Conservation (phyloP, 1,139 yeast species). For the Hyphopichia pseudoburtonii region DNA sequence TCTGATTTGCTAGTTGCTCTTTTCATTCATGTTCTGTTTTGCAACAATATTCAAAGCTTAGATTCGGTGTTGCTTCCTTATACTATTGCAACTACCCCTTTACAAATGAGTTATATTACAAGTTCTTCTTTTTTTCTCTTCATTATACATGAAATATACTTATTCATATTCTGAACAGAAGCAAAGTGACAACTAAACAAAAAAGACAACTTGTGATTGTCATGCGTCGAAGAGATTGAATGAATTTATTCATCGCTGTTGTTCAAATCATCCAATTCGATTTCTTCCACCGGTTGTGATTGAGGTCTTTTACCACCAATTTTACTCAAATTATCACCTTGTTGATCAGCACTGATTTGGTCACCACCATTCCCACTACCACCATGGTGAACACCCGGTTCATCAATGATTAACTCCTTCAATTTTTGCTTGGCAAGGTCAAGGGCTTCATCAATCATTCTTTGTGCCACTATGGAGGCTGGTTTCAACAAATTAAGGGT, state of each 20-base stretch:
- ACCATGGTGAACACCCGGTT: too few relatives aligned
- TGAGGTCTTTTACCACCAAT: constrained; percentile 11
- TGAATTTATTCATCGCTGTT: not conserved
- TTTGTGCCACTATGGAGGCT: constrained; percentile 56
- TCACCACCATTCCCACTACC: too few relatives aligned
- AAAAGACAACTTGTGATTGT: not conserved
- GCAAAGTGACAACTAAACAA: too few relatives aligned
- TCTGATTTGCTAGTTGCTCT: too few relatives aligned
- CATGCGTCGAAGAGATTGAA: not conserved
- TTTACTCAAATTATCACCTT: constrained; percentile 24
- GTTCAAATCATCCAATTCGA: constrained; percentile 16
- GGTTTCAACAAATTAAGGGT: constrained; percentile 76
- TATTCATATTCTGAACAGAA: too few relatives aligned
- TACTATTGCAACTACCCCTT: too few relatives aligned
- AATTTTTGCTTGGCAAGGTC: constrained; percentile 59
- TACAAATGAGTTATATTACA: too few relatives aligned
- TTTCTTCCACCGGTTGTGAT: constrained; percentile 7
- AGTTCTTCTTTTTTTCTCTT: too few relatives aligned
- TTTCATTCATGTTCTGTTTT: too few relatives aligned
- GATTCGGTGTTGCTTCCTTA: too few relatives aligned
- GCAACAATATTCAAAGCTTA: too few relatives aligned
- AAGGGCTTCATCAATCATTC: constrained; percentile 58
- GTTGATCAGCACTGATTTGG: constrained; percentile 14
- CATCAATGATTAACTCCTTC: constrained; percentile 47
- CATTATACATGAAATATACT: too few relatives aligned